Base-by-base conservation (phyloP, 2,329 filamentous ascomycete genomes). In the Ceratocystis papillata region DNA sequence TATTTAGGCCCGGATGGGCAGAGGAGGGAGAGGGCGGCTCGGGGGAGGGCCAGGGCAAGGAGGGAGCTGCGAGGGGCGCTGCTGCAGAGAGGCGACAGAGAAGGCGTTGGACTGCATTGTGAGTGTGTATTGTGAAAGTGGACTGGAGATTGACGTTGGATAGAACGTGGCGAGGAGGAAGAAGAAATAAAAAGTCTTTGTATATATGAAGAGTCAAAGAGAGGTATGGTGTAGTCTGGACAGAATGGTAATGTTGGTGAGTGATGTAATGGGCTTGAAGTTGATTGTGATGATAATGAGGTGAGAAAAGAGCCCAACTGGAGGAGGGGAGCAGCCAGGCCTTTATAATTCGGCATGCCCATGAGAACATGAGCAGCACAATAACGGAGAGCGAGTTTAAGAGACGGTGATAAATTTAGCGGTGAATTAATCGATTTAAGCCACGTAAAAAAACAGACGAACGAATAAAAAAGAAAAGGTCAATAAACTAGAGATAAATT, bases 11-110 rank as follows among this genome's bases (percentile, higher is more conserved):
- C 80, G 79, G 77, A 84, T 86, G 73, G 84, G 84, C 69, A 86
- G 81, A 75, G 83, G 81, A 75, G 84, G 84, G 65, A 86, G 81
- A 76, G 84, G 84, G 65, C 84, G 79, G 76, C 80, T 83, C 69
- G 84, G 84, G 72, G 84, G 84, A 68, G 84, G 84, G 71, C 84
- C 84, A 65, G 84, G 83, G 81, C 83, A 86, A 71, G 84, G 84
- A 77, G 84, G 84, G 70, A 87, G 82, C 73, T 86, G 83, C 71
- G 83, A 84, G 69, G 84, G 83, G 73, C 83, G 81, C 75, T 84
- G 82, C 68, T 74, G 77, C 75, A 73, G 69, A 67, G 72, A 69
- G 67, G 71, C 46, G 46, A 50, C 28, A 20, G 55, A 41, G 62
- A 64, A 41, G 41, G 65, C 65, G 59, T 41, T 59, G 63, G 45